Percentiles rank a stretch among this genome's conserved stretches.
Conservation (phyloP, 192 early-diverging fungal genomes). For the Podila clonocystis region DNA sequence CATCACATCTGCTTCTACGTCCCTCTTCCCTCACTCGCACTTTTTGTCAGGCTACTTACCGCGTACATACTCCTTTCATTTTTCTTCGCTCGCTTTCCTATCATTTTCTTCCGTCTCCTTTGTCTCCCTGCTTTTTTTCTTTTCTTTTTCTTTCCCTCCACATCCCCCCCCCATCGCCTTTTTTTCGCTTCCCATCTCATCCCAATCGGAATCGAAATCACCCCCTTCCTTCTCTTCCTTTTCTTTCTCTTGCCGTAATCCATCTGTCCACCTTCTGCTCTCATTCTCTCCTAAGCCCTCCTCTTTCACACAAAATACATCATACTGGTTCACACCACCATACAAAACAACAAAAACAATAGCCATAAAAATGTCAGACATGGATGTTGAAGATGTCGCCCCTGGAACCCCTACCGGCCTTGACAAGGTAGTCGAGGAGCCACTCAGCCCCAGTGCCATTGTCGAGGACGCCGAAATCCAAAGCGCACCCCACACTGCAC, state of each 20-base stretch:
- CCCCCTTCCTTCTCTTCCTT: not conserved
- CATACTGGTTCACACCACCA: not conserved
- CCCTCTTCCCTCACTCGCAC: too few relatives aligned
- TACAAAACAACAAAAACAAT: not conserved
- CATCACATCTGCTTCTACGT: too few relatives aligned
- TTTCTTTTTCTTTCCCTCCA: constrained; percentile 1
- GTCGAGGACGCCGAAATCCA: not conserved
- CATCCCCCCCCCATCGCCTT: not conserved
- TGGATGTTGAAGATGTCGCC: constrained; percentile 37
- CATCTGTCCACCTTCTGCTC: not conserved
- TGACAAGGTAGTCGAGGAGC: not conserved
- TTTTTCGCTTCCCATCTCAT: not conserved
- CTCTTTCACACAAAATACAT: not conserved
- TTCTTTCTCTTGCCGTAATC: not conserved
- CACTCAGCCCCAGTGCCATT: constrained; percentile 1
- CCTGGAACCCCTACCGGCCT: not conserved
- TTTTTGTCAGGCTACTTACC: too few relatives aligned
- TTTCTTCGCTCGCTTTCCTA: too few relatives aligned
- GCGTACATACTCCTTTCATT: too few relatives aligned
- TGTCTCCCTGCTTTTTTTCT: constrained; percentile 3
- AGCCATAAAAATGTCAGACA: not conserved
- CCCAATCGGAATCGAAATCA: not conserved
- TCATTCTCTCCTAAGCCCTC: not conserved
- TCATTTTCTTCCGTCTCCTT: constrained; percentile 5
- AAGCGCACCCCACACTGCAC: not conserved